Conservation (phyloP, 495 filamentous ascomycete species). For the Aspergillus saccharolyticus region DNA sequence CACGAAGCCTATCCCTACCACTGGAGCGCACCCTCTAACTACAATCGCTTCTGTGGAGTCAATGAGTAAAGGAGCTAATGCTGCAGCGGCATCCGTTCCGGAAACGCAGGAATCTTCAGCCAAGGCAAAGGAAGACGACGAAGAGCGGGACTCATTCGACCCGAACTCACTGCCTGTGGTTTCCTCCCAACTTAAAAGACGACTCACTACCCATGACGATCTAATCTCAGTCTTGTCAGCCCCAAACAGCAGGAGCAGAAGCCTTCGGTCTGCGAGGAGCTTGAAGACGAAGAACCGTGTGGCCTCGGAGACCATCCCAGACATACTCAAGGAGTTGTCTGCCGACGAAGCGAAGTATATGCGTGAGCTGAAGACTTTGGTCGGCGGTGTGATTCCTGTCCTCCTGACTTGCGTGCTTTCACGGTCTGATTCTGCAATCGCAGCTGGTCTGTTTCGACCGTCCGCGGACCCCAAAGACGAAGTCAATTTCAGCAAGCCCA, state of each 20-base stretch:
- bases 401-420: slow-evolving; percentile 80
- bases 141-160: slow-evolving; percentile 43
- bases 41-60: slow-evolving; percentile 66
- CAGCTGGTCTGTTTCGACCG: slow-evolving; percentile 62
- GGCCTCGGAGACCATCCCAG: slow-evolving; percentile 60
- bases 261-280: slow-evolving; percentile 64
- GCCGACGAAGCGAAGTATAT: slow-evolving; percentile 86
- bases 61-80: slow-evolving; percentile 45
- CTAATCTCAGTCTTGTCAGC: slow-evolving; percentile 86
- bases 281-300: slow-evolving; percentile 34
- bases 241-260: slow-evolving; percentile 59
- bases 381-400: slow-evolving; percentile 94
- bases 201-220: slow-evolving; percentile 87
- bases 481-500: slow-evolving; percentile 72
- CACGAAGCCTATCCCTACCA: slow-evolving; percentile 56
- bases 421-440: slow-evolving; percentile 59
- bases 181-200: slow-evolving; percentile 57
- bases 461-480: slow-evolving; percentile 49
- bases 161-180: slow-evolving; percentile 34
- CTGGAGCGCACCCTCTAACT: slow-evolving; percentile 63
- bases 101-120: slow-evolving; percentile 10
- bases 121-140: slow-evolving; percentile 21
- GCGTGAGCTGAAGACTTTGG: slow-evolving; percentile 86
- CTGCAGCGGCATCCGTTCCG: slow-evolving; percentile 8
- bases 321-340: slow-evolving; percentile 74